A percentile compares a stretch with the other conserved stretches of the same genome.
phyloP scores from a whole-genome alignment of 768 basidiomycete species.

The Mycena vitilis region DNA sequence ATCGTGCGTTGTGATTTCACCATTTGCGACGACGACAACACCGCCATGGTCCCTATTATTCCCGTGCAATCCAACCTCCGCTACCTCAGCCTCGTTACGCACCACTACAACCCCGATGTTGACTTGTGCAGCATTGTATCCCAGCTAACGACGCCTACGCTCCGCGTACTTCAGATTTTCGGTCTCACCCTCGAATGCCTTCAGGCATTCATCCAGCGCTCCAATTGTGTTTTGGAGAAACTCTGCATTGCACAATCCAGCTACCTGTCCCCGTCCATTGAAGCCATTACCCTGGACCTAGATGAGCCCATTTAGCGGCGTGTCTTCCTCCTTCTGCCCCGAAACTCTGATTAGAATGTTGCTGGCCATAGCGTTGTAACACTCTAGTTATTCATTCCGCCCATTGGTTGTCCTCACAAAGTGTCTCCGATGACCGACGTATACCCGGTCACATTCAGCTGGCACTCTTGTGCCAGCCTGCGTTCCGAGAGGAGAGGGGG shows the following conservation, averaged over 20 bases:
- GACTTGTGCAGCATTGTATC: background rate
- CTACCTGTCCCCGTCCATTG: too few relatives aligned
- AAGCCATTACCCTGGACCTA: too few relatives aligned
- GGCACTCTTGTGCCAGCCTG: too few relatives aligned
- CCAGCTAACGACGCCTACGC: background rate
- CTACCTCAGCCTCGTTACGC: background rate
- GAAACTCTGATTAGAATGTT: too few relatives aligned
- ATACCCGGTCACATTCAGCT: too few relatives aligned
- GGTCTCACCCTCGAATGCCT: background rate
- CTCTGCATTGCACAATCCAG: background rate
- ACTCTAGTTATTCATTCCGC: background rate
- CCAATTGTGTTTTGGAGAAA: background rate
- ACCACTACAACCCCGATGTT: background rate
- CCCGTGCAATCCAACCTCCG: background rate
- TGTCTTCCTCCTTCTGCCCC: too few relatives aligned
- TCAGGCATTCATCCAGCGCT: background rate
- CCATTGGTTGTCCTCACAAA: background rate
- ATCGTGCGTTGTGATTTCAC: background rate
- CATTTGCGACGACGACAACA: background rate
- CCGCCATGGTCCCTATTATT: background rate
- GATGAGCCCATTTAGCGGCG: too few relatives aligned
- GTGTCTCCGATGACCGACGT: too few relatives aligned
- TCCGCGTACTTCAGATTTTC: background rate
- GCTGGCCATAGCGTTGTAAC: too few relatives aligned
- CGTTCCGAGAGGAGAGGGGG: too few relatives aligned